These are phyloP conservation scores for Epicoccum sorghinum DNA, from an alignment of 2,329 filamentous ascomycete species.

Conservation along the genomic window DNA sequence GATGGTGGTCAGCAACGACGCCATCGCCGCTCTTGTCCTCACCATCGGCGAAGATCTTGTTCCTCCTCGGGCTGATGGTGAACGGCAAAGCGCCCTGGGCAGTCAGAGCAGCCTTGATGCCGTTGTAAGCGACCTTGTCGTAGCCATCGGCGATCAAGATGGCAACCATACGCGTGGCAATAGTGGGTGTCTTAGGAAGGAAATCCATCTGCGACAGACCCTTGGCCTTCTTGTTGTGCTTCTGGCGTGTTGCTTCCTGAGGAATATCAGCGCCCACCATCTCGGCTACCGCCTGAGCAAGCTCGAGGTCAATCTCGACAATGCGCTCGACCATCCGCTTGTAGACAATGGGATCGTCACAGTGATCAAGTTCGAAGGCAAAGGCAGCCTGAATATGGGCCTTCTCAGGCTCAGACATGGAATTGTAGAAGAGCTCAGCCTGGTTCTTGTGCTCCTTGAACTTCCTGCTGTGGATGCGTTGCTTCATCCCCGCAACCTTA, in stretches of 20 bases:
- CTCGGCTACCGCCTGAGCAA: constrained; percentile 72
- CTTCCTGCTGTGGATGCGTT: constrained; percentile 70
- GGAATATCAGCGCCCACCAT: constrained; percentile 71
- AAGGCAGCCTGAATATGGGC: constrained; percentile 66
- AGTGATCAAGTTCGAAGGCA: constrained; percentile 78
- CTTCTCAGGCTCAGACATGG: constrained; percentile 70
- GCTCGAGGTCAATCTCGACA: constrained; percentile 71
- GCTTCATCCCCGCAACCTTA: constrained; percentile 73
- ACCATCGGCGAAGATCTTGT: constrained; percentile 67
- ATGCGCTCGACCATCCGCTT: constrained; percentile 71
- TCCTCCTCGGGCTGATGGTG: constrained; percentile 73
- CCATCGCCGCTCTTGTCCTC: constrained; percentile 59
- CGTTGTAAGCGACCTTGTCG: constrained; percentile 68
- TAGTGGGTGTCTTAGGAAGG: constrained; percentile 66
- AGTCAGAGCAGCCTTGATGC: constrained; percentile 67
- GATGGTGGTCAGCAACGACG: constrained; percentile 74
- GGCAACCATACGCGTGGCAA: constrained; percentile 73
- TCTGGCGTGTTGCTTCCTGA: constrained; percentile 58
- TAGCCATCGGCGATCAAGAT: constrained; percentile 81
- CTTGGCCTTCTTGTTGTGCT: constrained; percentile 72
- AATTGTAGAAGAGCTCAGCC: constrained; percentile 85
- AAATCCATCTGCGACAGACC: constrained; percentile 73
- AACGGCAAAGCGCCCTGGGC: constrained; percentile 70
- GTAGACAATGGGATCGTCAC: constrained; percentile 79
- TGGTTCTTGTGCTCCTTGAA: constrained; percentile 80